Evolutionary conservation across 2,329 filamentous ascomycete genomes (phyloP), one percentile per base, ranked within the genome.

Genomic region (Aureobasidium melanogenum): DNA sequence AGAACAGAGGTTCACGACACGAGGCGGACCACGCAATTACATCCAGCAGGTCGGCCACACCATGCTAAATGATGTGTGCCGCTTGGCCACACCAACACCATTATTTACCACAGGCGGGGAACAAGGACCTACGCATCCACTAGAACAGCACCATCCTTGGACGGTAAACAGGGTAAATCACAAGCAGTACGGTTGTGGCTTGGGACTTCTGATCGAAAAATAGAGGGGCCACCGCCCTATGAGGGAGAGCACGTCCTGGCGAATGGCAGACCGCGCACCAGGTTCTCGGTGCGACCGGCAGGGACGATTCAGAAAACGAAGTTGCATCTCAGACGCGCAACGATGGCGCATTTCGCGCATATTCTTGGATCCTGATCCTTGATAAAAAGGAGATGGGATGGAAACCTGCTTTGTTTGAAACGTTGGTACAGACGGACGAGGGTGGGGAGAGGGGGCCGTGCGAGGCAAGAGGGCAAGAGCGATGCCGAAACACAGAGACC

Each of bases 401-500:
- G 26, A 56, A 56, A 56, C 52, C 52, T 56, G 52, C 52, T 56
- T 56, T 56, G 52, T 44, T 32, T 56, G 52, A 56, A 56, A 56
- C 52, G 52, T 56, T 44, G 52, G 52, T 44, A 56, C 52, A 56
- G 52, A 34, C 26, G 26, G 28, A 56, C 19, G 39, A 44, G 52
- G 26, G 52, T 44, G 41, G 41, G 22, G 41, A 26, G 38, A 38
- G 51, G 6, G 51, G 51, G 6, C 52, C 34, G 52, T 56, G 52
- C 52, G 50, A 56, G 52, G 22, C 17, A 44, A n/a, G 5, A 51
- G 50, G 50, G 50, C 36, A 39, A 36, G 26, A 19, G 24, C 30
- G 24, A 43, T 55, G 51, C 38, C 38, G 51, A 10, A 43, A 55
- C 30, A 43, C 26, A 38, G 8, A 22, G 36, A 24, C 26, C 12